These are phyloP conservation scores for Alternaria incomplexa DNA, from an alignment of 2,329 filamentous ascomycete genomes.

Conservation along the genomic window DNA sequence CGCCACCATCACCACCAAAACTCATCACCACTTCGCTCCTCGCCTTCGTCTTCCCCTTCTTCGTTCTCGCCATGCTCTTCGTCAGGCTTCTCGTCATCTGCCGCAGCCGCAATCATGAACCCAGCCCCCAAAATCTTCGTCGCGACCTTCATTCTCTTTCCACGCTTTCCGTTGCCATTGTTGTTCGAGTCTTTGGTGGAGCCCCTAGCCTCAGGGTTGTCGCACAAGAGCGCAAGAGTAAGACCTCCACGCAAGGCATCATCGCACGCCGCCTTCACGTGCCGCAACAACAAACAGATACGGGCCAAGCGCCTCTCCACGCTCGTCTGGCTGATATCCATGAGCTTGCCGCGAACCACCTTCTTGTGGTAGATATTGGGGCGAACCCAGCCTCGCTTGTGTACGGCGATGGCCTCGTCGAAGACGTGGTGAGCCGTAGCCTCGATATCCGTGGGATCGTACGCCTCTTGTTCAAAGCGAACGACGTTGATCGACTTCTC, in stretches of 20 bases:
- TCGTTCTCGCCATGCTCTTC: neutral
- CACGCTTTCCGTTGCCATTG: conserved; percentile 28
- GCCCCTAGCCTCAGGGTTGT: conserved; percentile 31
- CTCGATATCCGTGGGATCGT: conserved; percentile 30
- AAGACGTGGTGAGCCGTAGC: conserved; percentile 40
- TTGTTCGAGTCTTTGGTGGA: conserved; percentile 34
- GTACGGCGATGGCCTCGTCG: conserved; percentile 30
- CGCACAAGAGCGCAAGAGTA: conserved; percentile 27
- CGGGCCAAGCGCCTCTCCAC: conserved; percentile 26
- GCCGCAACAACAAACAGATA: conserved; percentile 27
- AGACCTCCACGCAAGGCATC: conserved; percentile 36
- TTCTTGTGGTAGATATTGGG: conserved; percentile 31
- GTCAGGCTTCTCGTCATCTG: neutral
- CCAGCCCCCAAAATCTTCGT: neutral
- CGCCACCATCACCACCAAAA: neutral
- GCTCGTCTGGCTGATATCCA: conserved; percentile 20
- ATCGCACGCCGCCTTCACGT: conserved; percentile 33
- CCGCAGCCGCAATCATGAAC: neutral
- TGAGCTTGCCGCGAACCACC: conserved; percentile 29
- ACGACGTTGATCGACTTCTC: conserved; percentile 16
- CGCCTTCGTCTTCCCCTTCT: neutral
- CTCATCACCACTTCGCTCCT: neutral
- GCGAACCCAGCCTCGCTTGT: conserved; percentile 32
- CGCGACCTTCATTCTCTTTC: conserved; percentile 11
- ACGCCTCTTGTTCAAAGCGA: conserved; percentile 22